A percentile compares a stretch with the other conserved stretches of the same genome.
phyloP scores from a whole-genome alignment of 306 rosid species.

The Dryas drummondii region DNA sequence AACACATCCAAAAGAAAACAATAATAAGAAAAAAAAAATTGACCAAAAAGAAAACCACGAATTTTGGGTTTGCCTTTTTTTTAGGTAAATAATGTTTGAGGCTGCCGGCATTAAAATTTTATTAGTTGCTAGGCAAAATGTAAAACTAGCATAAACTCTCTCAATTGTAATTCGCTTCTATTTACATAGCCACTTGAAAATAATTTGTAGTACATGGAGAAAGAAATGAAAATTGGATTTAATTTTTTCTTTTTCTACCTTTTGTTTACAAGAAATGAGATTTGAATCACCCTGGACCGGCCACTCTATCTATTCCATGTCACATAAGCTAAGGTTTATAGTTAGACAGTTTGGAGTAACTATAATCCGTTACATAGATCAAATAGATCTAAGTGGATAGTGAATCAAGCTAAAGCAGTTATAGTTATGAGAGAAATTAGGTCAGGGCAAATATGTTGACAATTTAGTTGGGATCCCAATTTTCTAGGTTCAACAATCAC shows the following conservation, averaged over 20 bases:
- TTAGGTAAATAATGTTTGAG: not conserved
- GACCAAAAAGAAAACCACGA: not conserved
- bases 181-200: no score
- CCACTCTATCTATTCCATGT: not conserved
- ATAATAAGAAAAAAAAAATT: not conserved
- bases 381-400: not conserved
- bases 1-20: not conserved
- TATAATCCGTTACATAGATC: not conserved
- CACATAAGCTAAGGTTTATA: not conserved
- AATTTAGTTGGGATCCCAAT: not conserved
- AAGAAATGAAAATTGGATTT: no score
- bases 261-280: not conserved
- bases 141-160: not conserved
- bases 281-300: not conserved
- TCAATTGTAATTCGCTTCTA: no score
- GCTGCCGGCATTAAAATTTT: not conserved
- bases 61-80: not conserved
- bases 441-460: not conserved
- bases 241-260: not conserved
- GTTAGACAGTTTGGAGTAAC: not conserved
- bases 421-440: not conserved
- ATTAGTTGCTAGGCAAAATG: not conserved
- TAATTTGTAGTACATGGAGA: no score
- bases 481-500: not conserved
- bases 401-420: not conserved